Percentiles rank a stretch among this genome's conserved stretches.
These are phyloP conservation scores for Cicer arietinum DNA, from an alignment of 306 rosid genomes.

Conservation along the genomic window DNA sequence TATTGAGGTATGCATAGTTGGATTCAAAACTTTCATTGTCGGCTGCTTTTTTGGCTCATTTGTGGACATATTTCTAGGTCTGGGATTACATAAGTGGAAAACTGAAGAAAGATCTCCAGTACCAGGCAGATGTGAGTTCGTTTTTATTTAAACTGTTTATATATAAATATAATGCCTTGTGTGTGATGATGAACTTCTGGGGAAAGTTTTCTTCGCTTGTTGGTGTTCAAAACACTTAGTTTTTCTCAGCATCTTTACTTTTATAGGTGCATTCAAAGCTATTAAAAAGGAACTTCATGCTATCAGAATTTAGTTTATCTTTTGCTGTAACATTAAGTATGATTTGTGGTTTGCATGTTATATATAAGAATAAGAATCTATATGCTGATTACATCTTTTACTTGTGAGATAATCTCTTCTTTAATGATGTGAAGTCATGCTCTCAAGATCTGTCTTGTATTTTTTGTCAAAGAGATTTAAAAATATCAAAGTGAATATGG, in stretches of 20 bases:
- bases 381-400: constrained; percentile 4
- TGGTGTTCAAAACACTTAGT: background rate
- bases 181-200: constrained; percentile 23
- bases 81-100: constrained; percentile 99
- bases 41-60: constrained; percentile 42
- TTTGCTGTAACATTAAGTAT: constrained; percentile 17
- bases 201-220: background rate
- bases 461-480: constrained; percentile 15
- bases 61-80: constrained; percentile 60
- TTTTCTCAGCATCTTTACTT: constrained; percentile 15
- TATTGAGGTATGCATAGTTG: constrained; percentile 73
- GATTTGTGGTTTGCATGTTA: constrained; percentile 18
- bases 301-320: background rate
- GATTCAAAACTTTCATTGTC: constrained; percentile 32
- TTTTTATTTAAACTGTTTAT: constrained; percentile 37
- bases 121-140: constrained; percentile 96
- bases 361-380: constrained; percentile 8
- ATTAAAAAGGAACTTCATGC: constrained; percentile 8
- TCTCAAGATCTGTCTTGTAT: constrained; percentile 21
- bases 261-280: constrained; percentile 20
- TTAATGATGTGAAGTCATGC: constrained; percentile 28
- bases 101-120: constrained; percentile 98
- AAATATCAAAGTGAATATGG: constrained; percentile 2
- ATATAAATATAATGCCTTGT: constrained; percentile 2
- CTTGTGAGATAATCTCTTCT: background rate